Evolutionary conservation across 2,329 filamentous ascomycete genomes (phyloP).

Genomic region (Sporothrix euskadiensis): DNA sequence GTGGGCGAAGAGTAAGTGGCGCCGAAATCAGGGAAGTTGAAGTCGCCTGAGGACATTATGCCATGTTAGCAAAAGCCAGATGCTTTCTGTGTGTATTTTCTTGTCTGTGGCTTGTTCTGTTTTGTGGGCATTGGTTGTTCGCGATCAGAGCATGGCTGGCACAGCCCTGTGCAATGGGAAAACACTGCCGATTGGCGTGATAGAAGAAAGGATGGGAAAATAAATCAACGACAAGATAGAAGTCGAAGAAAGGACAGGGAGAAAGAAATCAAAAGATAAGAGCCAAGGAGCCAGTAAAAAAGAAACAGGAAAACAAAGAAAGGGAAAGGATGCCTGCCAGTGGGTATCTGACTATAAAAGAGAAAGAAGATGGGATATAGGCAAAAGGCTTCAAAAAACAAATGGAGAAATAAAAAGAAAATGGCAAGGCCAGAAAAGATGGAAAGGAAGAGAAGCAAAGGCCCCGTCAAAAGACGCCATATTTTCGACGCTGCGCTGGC

Average conservation of each 20-base stretch:
- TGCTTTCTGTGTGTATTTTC: neutral
- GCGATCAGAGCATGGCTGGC: conserved; percentile 28
- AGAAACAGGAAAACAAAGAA: neutral
- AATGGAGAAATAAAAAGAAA: neutral
- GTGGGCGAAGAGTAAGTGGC: conserved; percentile 54
- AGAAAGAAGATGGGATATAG: conserved; percentile 6
- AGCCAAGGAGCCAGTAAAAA: neutral
- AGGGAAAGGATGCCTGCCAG: neutral
- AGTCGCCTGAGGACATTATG: conserved; percentile 58
- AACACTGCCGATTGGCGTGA: conserved; percentile 19
- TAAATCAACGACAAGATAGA: neutral
- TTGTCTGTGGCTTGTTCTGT: conserved; percentile 7
- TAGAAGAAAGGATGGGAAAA: neutral
- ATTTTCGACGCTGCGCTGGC: conserved; percentile 13
- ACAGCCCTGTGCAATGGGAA: conserved; percentile 29
- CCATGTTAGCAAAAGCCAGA: conserved; percentile 44
- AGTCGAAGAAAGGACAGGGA: neutral
- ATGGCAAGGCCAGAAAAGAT: neutral
- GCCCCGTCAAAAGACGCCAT: conserved; percentile 6
- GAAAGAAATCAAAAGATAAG: neutral
- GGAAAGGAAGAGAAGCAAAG: conserved; percentile 6
- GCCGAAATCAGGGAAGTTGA: conserved; percentile 57
- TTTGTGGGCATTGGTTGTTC: neutral
- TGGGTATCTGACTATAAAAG: conserved; percentile 24
- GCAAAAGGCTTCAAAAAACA: neutral